phyloP scores from a whole-genome alignment of 192 early-diverging fungal species.

The Backusella morwellensis region DNA sequence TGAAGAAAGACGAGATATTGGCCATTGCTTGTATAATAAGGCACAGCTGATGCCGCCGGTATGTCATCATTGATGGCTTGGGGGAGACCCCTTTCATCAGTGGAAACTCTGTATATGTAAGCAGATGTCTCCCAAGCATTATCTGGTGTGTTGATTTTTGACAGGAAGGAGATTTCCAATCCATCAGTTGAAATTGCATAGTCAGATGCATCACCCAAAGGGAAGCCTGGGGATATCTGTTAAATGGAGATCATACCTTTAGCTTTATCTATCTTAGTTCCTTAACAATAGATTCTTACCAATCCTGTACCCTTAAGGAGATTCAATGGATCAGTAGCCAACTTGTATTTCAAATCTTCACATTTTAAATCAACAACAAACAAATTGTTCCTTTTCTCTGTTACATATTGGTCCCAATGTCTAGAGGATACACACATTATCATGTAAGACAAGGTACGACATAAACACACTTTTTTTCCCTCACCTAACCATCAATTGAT shows the following conservation, averaged over 20 bases:
- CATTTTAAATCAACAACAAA: slow-evolving; percentile 45
- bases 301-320: slow-evolving; percentile 49
- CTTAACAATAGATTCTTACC: neutral
- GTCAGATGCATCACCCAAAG: slow-evolving; percentile 55
- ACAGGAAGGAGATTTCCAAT: slow-evolving; percentile 61
- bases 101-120: slow-evolving; percentile 63
- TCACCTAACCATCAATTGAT: slow-evolving; percentile 66
- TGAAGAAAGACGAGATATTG: slow-evolving; percentile 65
- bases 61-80: slow-evolving; percentile 43
- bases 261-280: neutral
- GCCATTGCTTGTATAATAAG: slow-evolving; percentile 63
- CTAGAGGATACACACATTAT: slow-evolving; percentile 19
- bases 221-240: slow-evolving; percentile 46
- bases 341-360: slow-evolving; percentile 29
- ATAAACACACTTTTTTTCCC: neutral
- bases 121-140: slow-evolving; percentile 78
- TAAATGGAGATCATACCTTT: neutral
- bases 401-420: slow-evolving; percentile 75
- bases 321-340: slow-evolving; percentile 52
- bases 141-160: slow-evolving; percentile 58
- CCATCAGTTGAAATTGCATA: slow-evolving; percentile 70
- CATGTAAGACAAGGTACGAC: neutral
- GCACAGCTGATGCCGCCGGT: slow-evolving; percentile 59
- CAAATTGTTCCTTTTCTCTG: slow-evolving; percentile 61
- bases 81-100: slow-evolving; percentile 41